Conservation (phyloP, 495 filamentous ascomycete genomes). For the Aspergillus haitiensis region DNA sequence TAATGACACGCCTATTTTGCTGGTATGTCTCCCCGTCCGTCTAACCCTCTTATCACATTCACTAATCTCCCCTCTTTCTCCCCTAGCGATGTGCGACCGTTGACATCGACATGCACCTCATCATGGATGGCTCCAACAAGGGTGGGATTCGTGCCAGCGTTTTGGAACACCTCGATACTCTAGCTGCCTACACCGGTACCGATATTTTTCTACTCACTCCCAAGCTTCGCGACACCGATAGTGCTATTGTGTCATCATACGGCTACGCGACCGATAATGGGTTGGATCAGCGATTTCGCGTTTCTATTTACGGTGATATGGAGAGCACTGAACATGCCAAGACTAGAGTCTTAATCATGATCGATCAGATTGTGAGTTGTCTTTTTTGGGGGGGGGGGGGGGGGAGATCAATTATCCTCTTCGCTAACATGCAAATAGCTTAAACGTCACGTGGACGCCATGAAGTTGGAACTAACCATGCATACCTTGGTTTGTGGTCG, state of each 20-base stretch:
- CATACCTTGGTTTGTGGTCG: constrained; percentile 90
- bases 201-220: constrained; percentile 94
- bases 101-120: constrained; percentile 85
- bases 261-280: constrained; percentile 65
- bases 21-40: constrained; percentile 59
- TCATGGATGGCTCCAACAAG: constrained; percentile 68
- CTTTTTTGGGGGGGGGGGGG: background rate
- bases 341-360: constrained; percentile 92
- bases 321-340: constrained; percentile 96
- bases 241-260: constrained; percentile 56
- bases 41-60: constrained; percentile 27
- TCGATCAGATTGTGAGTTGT: constrained; percentile 85
- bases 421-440: constrained; percentile 59
- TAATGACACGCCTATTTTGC: constrained; percentile 79
- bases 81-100: constrained; percentile 82
- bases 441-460: constrained; percentile 77
- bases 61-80: constrained; percentile 11
- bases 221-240: constrained; percentile 59
- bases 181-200: constrained; percentile 83
- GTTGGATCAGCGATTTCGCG: constrained; percentile 78
- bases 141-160: constrained; percentile 64
- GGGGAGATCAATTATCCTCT: background rate
- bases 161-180: constrained; percentile 77
- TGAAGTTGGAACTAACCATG: constrained; percentile 80
- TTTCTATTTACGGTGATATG: constrained; percentile 92